Conservation (phyloP, 2,329 filamentous ascomycete genomes). For the Pseudogymnoascus sp. region DNA sequence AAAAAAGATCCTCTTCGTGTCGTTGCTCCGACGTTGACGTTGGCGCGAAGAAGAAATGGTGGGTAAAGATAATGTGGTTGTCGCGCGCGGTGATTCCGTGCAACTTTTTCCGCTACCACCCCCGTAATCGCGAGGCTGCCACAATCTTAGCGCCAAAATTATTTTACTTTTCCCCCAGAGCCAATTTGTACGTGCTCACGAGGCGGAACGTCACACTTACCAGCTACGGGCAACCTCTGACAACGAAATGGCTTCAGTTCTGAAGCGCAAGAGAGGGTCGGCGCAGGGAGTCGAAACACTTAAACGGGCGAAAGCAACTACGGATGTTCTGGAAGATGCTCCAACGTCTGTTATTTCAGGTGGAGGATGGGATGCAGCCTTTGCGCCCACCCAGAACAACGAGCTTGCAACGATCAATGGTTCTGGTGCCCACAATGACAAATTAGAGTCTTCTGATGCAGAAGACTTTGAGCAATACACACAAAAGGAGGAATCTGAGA, state of each 20-base stretch:
- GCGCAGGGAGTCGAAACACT: conserved; percentile 23
- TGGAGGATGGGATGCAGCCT: conserved; percentile 22
- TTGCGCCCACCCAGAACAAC: conserved; percentile 18
- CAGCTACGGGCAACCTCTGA: conserved; percentile 19
- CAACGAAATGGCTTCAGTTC: conserved; percentile 27
- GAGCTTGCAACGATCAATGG: conserved; percentile 18
- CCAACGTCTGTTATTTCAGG: background rate
- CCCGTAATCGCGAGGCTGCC: conserved; percentile 9
- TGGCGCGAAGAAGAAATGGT: background rate
- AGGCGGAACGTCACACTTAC: conserved; percentile 8
- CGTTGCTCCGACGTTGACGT: conserved; percentile 8
- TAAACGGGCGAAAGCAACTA: conserved; percentile 23
- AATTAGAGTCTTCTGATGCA: conserved; percentile 15
- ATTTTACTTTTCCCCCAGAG: conserved; percentile 8
- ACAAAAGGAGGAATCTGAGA: conserved; percentile 8
- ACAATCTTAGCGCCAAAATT: conserved; percentile 13
- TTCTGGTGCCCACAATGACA: conserved; percentile 14
- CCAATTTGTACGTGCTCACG: conserved; percentile 8
- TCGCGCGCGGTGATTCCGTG: conserved; percentile 1
- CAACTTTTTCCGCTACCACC: conserved; percentile 5
- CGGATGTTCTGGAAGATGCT: conserved; percentile 15
- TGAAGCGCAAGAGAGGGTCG: conserved; percentile 30
- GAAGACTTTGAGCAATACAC: conserved; percentile 19
- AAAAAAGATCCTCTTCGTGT: background rate
- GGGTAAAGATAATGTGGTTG: background rate